These are phyloP conservation scores for Ophiostoma novo-ulmi DNA, from an alignment of 2,329 filamentous ascomycete species.

Conservation along the genomic window DNA sequence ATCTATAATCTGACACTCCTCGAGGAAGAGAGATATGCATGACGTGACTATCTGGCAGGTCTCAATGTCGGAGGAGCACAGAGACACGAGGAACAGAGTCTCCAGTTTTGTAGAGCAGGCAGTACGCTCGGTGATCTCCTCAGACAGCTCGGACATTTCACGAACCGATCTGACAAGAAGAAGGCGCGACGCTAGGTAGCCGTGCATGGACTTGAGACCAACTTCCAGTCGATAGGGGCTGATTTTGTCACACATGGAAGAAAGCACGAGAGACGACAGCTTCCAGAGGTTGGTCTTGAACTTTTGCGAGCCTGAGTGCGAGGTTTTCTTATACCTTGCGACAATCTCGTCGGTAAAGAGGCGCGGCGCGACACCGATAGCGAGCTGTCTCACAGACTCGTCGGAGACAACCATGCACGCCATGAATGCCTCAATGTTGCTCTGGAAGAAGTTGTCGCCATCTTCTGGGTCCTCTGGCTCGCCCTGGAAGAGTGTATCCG, in stretches of 20 bases:
- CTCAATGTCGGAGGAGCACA: constrained; percentile 62
- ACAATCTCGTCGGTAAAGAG: constrained; percentile 42
- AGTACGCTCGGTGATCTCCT: constrained; percentile 52
- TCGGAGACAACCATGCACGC: constrained; percentile 51
- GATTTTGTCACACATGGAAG: constrained; percentile 47
- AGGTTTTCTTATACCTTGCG: constrained; percentile 36
- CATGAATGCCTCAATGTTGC: constrained; percentile 49
- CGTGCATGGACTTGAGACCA: constrained; percentile 46
- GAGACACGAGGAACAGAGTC: constrained; percentile 56
- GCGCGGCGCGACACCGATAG: constrained; percentile 44
- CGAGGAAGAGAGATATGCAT: constrained; percentile 57
- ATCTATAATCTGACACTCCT: constrained; percentile 55
- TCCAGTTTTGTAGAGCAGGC: constrained; percentile 53
- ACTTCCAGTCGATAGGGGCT: constrained; percentile 41
- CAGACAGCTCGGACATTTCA: constrained; percentile 49
- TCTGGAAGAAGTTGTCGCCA: constrained; percentile 39
- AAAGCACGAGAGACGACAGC: constrained; percentile 46
- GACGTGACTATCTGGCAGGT: constrained; percentile 60
- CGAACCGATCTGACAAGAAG: constrained; percentile 48
- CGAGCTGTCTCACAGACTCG: constrained; percentile 45
- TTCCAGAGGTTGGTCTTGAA: constrained; percentile 49
- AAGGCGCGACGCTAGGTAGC: constrained; percentile 53
- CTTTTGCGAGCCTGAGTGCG: constrained; percentile 36
- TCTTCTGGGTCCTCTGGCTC: constrained; percentile 36
- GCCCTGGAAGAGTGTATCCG: constrained; percentile 45